Percentiles rank a stretch among this genome's conserved stretches.
phyloP scores from a whole-genome alignment of 1,139 yeast species.

The Candida buenavistaensis region DNA sequence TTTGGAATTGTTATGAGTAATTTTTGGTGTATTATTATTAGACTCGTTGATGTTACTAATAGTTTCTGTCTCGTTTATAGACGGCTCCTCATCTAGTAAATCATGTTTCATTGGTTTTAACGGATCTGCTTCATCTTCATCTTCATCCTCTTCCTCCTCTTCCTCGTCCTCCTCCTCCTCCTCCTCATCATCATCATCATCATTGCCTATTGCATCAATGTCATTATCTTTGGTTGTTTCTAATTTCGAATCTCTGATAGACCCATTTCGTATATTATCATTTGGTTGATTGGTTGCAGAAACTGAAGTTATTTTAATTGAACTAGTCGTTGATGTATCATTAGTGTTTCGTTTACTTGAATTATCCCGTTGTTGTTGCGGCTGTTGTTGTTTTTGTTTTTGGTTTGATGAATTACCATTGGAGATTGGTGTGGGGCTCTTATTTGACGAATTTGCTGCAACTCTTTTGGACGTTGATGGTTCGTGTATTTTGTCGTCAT shows the following conservation, averaged over 20 bases:
- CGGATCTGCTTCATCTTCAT: constrained; percentile 10
- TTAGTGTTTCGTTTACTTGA: constrained; percentile 3
- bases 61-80: constrained; percentile 46
- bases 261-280: constrained; percentile 1
- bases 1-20: constrained; percentile 2
- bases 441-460: constrained; percentile 5
- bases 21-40: constrained; percentile 13
- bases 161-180: constrained; percentile 3
- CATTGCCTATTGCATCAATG: constrained; percentile 1
- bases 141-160: constrained; percentile 7
- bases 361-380: constrained; percentile 2
- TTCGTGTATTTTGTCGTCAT: constrained; percentile 25
- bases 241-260: constrained; percentile 2
- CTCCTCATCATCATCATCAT: constrained; percentile 3
- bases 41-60: constrained; percentile 42
- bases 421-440: constrained; percentile 5
- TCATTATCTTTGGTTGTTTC: constrained; percentile 7
- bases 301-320: constrained; percentile 1
- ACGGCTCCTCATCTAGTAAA: constrained; percentile 40
- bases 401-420: constrained; percentile 1
- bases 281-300: neutral
- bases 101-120: constrained; percentile 24
- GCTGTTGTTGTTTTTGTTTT: neutral
- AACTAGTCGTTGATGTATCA: constrained; percentile 3
- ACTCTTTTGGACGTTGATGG: constrained; percentile 4